Conservation (phyloP, 176 grass and related monocot species). For the Lolium multiflorum region DNA sequence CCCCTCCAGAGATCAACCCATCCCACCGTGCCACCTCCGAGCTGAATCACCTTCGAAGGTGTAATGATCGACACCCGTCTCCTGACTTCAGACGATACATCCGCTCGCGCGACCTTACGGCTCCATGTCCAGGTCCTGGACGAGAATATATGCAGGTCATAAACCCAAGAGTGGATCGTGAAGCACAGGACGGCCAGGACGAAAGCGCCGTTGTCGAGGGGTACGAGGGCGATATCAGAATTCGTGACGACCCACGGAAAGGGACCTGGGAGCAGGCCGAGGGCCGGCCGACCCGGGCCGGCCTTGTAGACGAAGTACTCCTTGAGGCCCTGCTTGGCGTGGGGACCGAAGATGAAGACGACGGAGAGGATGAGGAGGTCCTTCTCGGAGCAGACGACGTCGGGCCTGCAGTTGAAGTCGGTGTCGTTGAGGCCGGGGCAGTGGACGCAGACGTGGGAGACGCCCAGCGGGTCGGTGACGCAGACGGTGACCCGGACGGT, state of each 20-base stretch:
- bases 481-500: constrained; percentile 14
- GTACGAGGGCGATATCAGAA: not conserved
- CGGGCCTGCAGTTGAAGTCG: not conserved
- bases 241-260: too few relatives aligned
- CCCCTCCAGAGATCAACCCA: not conserved
- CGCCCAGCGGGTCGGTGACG: not conserved
- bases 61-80: not conserved
- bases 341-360: not conserved
- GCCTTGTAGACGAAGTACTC: constrained; percentile 38
- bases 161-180: not conserved
- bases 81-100: not conserved
- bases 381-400: not conserved
- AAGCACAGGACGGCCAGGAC: not conserved
- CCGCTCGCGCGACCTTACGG: not conserved
- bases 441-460: constrained; percentile 26
- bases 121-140: constrained; percentile 2
- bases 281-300: not conserved
- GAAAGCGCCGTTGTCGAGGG: not conserved
- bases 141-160: not conserved
- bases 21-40: constrained; percentile 7
- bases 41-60: constrained; percentile 4
- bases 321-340: not conserved
- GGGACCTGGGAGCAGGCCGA: not conserved
- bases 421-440: constrained; percentile 1
- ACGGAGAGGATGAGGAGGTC: not conserved